Evolutionary conservation across 441 rosid species (phyloP), one percentile per base, ranked within the genome.

Genomic region (Mallotus japonicus): DNA sequence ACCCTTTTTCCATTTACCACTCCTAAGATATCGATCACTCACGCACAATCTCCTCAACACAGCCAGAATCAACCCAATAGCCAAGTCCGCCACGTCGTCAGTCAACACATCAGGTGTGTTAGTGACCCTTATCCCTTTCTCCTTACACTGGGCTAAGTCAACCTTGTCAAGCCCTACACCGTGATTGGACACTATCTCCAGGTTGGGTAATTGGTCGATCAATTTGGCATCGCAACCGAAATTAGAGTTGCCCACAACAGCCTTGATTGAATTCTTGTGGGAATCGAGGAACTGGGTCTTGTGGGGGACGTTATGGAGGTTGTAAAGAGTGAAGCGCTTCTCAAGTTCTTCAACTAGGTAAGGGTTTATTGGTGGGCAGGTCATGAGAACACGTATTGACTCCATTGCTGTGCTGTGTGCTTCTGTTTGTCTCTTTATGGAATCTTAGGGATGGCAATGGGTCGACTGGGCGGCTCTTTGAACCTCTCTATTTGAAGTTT

Each of bases 11-110:
- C 97, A 92, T 47, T 79, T 75, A 17, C 95, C 98, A 65, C 87
- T 83, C 80, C 92, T 87, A 4, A 92, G 92, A 60, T 83, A 91
- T 63, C 88, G 83, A 79, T 95, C 97, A 67, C 90, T 78, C 79
- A 73, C 89, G 81, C 97, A 91, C 62, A 95, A 65, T 76, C 90
- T 85, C 86, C 97, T 87, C 66, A 88, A 73, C 71, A 95, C 91
- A 16, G 92, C 90, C 76, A 92, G 67, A 59, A 87, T 91, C 77
- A 95, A 80, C 32, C 93, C 99, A 62, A 91, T 83, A 19, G 95
- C 96, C 75, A 92, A 85, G 81, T 95, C 99, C 3, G 98, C 99
- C 12, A 91, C 97, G 75, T 95, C 97, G n/a, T 91, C 97, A 7
- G 97, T 91, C 76, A 90, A 79, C 61, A 91, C 99, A 71, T 91